A percentile compares a stretch with the other conserved stretches of the same genome.
These are phyloP conservation scores for Graphium sp. DNA, from an alignment of 2,329 filamentous ascomycete species.

Conservation along the genomic window DNA sequence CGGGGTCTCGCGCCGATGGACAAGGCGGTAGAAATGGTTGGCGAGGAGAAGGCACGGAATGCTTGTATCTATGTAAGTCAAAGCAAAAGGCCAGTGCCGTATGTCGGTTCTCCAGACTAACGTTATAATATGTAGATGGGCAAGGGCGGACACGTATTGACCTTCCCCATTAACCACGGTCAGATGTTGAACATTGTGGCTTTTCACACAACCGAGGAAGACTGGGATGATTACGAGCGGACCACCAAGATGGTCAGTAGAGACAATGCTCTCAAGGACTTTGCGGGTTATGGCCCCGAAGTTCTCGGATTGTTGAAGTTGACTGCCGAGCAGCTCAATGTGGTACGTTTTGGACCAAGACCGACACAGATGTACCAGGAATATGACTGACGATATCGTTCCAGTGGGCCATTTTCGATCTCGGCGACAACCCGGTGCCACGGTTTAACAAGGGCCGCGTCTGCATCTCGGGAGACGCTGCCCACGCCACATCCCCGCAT, in stretches of 20 bases:
- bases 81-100: no score
- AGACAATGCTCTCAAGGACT: slow-evolving; percentile 16
- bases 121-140: slow-evolving; percentile 15
- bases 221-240: slow-evolving; percentile 11
- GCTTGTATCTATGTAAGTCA: slow-evolving; percentile 11
- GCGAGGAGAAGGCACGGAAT: slow-evolving; percentile 15
- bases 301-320: slow-evolving; percentile 14
- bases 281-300: slow-evolving; percentile 14
- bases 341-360: no score
- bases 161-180: slow-evolving; percentile 39
- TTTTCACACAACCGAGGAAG: slow-evolving; percentile 14
- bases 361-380: no score
- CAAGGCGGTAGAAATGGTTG: slow-evolving; percentile 30
- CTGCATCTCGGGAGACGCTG: slow-evolving; percentile 41
- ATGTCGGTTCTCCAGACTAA: not conserved
- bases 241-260: slow-evolving; percentile 10
- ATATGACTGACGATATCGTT: not conserved
- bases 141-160: slow-evolving; percentile 34
- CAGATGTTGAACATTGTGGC: slow-evolving; percentile 38
- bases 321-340: slow-evolving; percentile 12
- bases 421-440: slow-evolving; percentile 22
- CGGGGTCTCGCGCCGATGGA: slow-evolving; percentile 28
- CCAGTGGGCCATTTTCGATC: slow-evolving; percentile 28
- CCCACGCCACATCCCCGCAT: slow-evolving; percentile 43
- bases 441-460: slow-evolving; percentile 23